phyloP scores from a whole-genome alignment of 768 basidiomycete genomes.

The Multifurca ochricompacta region DNA sequence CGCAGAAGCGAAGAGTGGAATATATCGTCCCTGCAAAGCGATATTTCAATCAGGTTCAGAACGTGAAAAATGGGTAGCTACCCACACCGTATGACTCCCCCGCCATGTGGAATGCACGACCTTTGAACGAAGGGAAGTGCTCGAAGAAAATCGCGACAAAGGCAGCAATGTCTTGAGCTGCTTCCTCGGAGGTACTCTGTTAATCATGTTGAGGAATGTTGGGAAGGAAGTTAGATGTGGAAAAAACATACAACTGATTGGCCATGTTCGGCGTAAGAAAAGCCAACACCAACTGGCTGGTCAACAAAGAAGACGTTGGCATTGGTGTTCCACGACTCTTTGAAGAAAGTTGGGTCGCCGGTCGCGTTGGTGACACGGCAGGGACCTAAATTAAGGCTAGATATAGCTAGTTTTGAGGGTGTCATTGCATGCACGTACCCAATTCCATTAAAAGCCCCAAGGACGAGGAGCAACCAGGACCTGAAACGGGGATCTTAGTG shows the following conservation, averaged over 20 bases:
- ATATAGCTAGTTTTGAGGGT: background rate
- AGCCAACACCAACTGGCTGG: slow-evolving; percentile 34
- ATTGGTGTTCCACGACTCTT: slow-evolving; percentile 60
- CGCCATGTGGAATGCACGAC: slow-evolving; percentile 39
- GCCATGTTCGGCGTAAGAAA: slow-evolving; percentile 46
- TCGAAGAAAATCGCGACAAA: slow-evolving; percentile 72
- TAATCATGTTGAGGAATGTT: background rate
- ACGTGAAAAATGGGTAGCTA: background rate
- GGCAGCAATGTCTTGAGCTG: slow-evolving; percentile 60
- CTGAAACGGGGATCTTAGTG: too few species aligned
- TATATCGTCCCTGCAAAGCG: slow-evolving; percentile 38
- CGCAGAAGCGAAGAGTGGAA: slow-evolving; percentile 43
- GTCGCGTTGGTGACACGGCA: slow-evolving; percentile 51
- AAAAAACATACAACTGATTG: slow-evolving; percentile 42
- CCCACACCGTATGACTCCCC: slow-evolving; percentile 47
- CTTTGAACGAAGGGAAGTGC: slow-evolving; percentile 63
- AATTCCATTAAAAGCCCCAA: slow-evolving; percentile 42
- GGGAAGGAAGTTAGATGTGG: background rate
- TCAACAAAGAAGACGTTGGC: slow-evolving; percentile 49
- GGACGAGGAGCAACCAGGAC: slow-evolving; percentile 22
- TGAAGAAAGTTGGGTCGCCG: slow-evolving; percentile 41
- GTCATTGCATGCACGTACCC: slow-evolving; percentile 43
- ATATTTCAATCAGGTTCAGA: background rate
- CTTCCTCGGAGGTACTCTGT: slow-evolving; percentile 57
- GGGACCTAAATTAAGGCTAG: slow-evolving; percentile 40